Evolutionary conservation across 306 rosid species (phyloP).

Genomic region (Vicia faba): DNA sequence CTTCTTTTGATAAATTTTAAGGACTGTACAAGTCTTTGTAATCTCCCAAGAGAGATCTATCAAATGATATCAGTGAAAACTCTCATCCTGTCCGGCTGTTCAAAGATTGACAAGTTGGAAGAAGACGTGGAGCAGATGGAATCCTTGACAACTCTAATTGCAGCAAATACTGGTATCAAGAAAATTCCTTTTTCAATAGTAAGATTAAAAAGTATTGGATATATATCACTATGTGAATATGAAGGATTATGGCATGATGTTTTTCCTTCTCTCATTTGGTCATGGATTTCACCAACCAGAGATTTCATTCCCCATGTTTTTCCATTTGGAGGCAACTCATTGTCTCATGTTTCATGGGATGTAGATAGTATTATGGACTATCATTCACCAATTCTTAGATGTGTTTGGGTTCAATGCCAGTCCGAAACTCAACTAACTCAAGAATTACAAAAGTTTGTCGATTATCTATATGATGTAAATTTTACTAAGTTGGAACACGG

Average conservation of each 20-base stretch:
- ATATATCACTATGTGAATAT: conserved; percentile 40
- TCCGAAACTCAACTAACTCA: neutral
- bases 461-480: neutral
- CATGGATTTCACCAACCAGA: conserved; percentile 36
- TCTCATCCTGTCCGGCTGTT: conserved; percentile 50
- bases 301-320: neutral
- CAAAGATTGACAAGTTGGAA: conserved; percentile 36
- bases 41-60: conserved; percentile 21
- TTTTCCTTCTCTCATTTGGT: conserved; percentile 38
- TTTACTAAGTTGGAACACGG: neutral
- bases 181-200: conserved; percentile 30
- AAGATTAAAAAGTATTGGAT: conserved; percentile 24
- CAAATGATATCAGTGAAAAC: conserved; percentile 40
- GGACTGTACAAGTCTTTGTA: conserved; percentile 3
- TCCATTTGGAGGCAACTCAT: neutral
- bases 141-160: conserved; percentile 44
- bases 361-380: neutral
- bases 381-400: conserved; percentile 1
- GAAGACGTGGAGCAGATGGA: conserved; percentile 45
- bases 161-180: conserved; percentile 38
- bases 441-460: neutral
- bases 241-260: conserved; percentile 33
- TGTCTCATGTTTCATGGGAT: neutral
- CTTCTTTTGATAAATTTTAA: conserved; percentile 10
- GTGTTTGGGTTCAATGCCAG: conserved; percentile 12